Percentiles rank a stretch among this genome's conserved stretches.
These are phyloP conservation scores for Rhodotorula sp. DNA, from an alignment of 1,284 basidiomycete species.

Conservation along the genomic window DNA sequence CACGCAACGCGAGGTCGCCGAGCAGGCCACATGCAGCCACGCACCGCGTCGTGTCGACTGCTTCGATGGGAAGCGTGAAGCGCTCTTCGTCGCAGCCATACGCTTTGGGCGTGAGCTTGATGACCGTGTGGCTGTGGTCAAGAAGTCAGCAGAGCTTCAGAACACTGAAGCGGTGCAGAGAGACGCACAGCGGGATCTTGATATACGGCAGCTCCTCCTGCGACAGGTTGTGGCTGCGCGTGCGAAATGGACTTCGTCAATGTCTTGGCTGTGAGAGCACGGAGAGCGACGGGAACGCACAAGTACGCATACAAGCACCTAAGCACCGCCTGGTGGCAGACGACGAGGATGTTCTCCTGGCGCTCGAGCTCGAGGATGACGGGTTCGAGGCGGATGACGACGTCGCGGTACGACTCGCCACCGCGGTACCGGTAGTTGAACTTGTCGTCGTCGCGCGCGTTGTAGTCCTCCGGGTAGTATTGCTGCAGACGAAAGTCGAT, in stretches of 20 bases:
- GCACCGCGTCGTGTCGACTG: conserved; percentile 70
- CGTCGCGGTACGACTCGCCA: conserved; percentile 91
- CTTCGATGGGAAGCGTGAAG: conserved; percentile 81
- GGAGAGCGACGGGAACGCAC: conserved; percentile 52
- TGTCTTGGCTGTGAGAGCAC: too few species aligned
- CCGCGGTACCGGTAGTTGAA: conserved; percentile 95
- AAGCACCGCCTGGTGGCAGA: conserved; percentile 94
- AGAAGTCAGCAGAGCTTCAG: too few species aligned
- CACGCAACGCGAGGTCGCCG: too few species aligned
- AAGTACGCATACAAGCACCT: conserved; percentile 66
- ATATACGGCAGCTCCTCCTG: conserved; percentile 97
- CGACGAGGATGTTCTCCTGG: conserved; percentile 94
- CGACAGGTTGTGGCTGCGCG: conserved; percentile 76
- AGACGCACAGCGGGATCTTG: conserved; percentile 60
- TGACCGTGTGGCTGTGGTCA: conserved; percentile 74
- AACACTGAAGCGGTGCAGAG: background rate
- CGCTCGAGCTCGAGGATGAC: conserved; percentile 99
- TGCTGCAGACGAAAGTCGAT: conserved; percentile 57
- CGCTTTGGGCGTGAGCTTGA: conserved; percentile 95
- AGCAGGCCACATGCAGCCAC: background rate
- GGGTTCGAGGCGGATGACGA: conserved; percentile 69
- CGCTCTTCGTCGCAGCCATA: conserved; percentile 98
- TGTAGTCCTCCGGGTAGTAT: conserved; percentile 96
- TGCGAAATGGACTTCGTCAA: background rate
- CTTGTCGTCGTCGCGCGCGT: conserved; percentile 98